Percentiles rank a stretch among this genome's conserved stretches.
These are phyloP conservation scores for Cutaneotrichosporon sp. DNA, from an alignment of 1,284 basidiomycete species.

Conservation along the genomic window DNA sequence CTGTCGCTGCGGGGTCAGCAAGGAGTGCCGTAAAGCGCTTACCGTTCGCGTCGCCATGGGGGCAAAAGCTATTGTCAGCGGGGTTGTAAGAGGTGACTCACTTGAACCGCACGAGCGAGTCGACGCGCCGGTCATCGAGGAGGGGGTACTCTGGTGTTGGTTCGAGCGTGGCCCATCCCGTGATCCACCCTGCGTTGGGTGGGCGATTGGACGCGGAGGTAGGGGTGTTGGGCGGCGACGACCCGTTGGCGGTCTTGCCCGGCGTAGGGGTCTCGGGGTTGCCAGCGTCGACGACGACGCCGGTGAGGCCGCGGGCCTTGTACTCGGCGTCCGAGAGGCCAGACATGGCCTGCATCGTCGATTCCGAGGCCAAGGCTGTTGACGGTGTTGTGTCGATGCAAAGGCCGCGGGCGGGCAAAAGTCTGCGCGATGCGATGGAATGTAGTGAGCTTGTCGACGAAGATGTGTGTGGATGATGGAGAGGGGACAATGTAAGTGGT, in stretches of 20 bases:
- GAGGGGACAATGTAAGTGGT: no score
- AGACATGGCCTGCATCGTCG: background rate
- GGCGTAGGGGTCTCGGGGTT: background rate
- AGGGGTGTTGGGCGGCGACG: background rate
- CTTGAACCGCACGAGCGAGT: constrained; percentile 9
- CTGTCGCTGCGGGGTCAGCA: constrained; percentile 3
- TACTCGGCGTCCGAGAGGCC: background rate
- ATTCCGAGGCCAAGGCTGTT: no score
- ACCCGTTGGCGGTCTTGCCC: background rate
- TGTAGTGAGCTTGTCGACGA: no score
- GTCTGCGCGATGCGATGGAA: no score
- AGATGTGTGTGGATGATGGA: no score
- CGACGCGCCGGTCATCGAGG: constrained; percentile 2
- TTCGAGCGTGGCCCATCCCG: constrained; percentile 10
- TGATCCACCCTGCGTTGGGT: constrained; percentile 1
- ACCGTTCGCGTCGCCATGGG: constrained; percentile 8
- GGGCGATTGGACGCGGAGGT: background rate
- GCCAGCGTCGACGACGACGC: background rate
- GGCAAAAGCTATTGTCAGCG: constrained; percentile 14
- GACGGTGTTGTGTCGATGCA: no score
- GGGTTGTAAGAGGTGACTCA: background rate
- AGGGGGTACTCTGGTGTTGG: constrained; percentile 16
- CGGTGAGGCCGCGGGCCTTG: background rate
- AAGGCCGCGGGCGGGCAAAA: no score
- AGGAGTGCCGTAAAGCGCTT: background rate